Conservation (phyloP, 2,329 filamentous ascomycete species). For the Corinectria fuckeliana region DNA sequence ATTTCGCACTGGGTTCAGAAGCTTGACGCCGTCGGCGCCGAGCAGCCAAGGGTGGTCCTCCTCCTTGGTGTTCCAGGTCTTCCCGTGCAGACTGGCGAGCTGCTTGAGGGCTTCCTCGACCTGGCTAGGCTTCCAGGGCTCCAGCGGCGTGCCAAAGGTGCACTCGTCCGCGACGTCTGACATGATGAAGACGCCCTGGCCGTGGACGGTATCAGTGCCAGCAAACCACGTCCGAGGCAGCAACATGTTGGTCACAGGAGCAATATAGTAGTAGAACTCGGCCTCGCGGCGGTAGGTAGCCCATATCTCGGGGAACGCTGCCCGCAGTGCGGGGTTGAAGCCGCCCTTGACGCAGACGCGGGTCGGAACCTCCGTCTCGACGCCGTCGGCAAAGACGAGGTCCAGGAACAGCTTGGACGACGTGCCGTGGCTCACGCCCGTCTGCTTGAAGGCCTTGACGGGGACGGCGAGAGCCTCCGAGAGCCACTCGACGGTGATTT, state of each 20-base stretch:
- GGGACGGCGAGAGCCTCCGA: slow-evolving; percentile 4
- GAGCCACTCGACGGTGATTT: slow-evolving; percentile 12
- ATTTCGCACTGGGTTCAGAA: slow-evolving; percentile 5
- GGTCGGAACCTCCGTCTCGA: slow-evolving; percentile 11
- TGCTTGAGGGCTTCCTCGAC: slow-evolving; percentile 5
- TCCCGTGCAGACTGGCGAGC: slow-evolving; percentile 11
- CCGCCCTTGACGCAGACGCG: slow-evolving; percentile 16
- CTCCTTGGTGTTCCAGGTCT: slow-evolving; percentile 15
- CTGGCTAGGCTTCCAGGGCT: slow-evolving; percentile 8
- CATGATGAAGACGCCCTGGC: slow-evolving; percentile 18
- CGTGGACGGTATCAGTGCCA: slow-evolving; percentile 15
- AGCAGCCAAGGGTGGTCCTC: slow-evolving; percentile 13
- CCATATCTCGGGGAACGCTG: slow-evolving; percentile 4
- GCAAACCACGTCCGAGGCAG: slow-evolving; percentile 14
- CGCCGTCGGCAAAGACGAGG: slow-evolving; percentile 6
- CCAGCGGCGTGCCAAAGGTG: slow-evolving; percentile 11
- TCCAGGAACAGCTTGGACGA: slow-evolving; percentile 16
- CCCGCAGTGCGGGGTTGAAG: slow-evolving; percentile 8
- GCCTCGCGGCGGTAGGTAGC: slow-evolving; percentile 18
- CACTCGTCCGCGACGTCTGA: slow-evolving; percentile 11
- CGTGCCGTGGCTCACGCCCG: slow-evolving; percentile 3
- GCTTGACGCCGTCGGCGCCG: slow-evolving; percentile 9
- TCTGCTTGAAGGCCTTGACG: slow-evolving; percentile 1
- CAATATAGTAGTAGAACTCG: slow-evolving; percentile 15
- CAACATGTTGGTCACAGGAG: slow-evolving; percentile 8